A percentile compares a stretch with the other conserved stretches of the same genome.
Conservation (phyloP, 176 grass and related monocot species). For the Oryza brachyantha region DNA sequence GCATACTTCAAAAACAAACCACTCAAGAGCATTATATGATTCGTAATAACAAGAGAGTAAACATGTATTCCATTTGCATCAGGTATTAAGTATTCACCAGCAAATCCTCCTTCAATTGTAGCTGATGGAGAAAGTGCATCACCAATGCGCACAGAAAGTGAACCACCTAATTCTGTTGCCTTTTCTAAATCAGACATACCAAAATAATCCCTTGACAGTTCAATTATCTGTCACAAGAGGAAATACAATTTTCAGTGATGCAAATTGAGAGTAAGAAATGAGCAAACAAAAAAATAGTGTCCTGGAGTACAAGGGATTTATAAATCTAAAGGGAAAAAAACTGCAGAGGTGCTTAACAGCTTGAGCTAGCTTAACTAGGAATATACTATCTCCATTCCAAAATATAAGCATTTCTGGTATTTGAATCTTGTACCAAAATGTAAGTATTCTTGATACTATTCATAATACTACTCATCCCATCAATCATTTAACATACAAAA, state of each 20-base stretch:
- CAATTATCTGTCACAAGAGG: constrained; percentile 65
- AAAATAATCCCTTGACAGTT: constrained; percentile 86
- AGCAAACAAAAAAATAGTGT: background rate
- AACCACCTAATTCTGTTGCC: constrained; percentile 68
- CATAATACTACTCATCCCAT: too few species aligned
- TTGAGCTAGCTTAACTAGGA: constrained; percentile 19
- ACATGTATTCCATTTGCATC: constrained; percentile 24
- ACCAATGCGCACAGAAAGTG: constrained; percentile 67
- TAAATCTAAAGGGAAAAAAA: background rate
- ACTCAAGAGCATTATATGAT: background rate
- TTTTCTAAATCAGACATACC: constrained; percentile 81
- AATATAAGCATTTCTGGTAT: too few species aligned
- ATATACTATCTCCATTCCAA: too few species aligned
- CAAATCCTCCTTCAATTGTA: constrained; percentile 75
- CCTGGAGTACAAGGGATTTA: background rate
- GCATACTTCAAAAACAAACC: background rate
- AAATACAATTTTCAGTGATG: constrained; percentile 13
- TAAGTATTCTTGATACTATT: too few species aligned
- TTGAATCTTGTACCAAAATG: too few species aligned
- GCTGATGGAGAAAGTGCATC: constrained; percentile 87
- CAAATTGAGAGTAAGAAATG: constrained; percentile 24
- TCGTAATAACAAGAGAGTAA: background rate
- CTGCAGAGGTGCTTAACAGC: background rate
- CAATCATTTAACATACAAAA: too few species aligned
- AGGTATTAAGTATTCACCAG: constrained; percentile 52